Evolutionary conservation across 2,329 filamentous ascomycete genomes (phyloP), one percentile per base, ranked within the genome.

Genomic region (Aureobasidium sp.): DNA sequence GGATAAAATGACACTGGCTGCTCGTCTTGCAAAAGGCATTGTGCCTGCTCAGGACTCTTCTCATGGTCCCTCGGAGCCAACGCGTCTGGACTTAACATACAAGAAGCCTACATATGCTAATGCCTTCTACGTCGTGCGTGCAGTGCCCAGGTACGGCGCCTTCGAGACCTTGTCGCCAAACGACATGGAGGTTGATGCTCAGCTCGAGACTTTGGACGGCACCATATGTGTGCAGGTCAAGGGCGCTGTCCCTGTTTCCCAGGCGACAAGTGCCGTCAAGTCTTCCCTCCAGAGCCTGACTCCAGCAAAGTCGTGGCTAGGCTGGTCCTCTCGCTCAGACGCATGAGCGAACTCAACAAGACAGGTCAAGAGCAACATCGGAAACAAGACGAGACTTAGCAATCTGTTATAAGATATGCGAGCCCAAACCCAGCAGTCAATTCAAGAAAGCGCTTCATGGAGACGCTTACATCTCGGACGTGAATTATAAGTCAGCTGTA

Each of bases 1-100:
- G 71, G 89, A 91, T 76, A 82, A 81, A 55, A 78, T 90, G 64
- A 84, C 85, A n/a, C 78, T 86, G 47, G 85, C 83, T 80, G 82
- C 67, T 74, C 86, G 66, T 81, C 85, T 68, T 77, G 85, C 42
- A 39, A 55, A 21, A 37, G 61, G 44, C 29, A 49, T 51, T 34
- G 45, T n/a, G 2, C 30, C 53, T 25, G 42, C 30, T 8, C 39
- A 63, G 30, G 57, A 59, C 16, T 21, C 39, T 29, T 39, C 34
- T 32, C 55, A 57, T 7, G 60, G 47, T 51, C 42, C 49, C 8
- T 39, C 61, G 45, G 73, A 74, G 45, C 76, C 76, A 2, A 70
- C 68, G 30, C 71, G 75, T 13, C 63, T 80, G 62, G 75, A 72
- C 44, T 69, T 91, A 51, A 79, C 80, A 58, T 92, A 91, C 71